A percentile compares a stretch with the other conserved stretches of the same genome.
These are phyloP conservation scores for Leishmania turanica DNA, from an alignment of 208 protist genomes.

Conservation along the genomic window DNA sequence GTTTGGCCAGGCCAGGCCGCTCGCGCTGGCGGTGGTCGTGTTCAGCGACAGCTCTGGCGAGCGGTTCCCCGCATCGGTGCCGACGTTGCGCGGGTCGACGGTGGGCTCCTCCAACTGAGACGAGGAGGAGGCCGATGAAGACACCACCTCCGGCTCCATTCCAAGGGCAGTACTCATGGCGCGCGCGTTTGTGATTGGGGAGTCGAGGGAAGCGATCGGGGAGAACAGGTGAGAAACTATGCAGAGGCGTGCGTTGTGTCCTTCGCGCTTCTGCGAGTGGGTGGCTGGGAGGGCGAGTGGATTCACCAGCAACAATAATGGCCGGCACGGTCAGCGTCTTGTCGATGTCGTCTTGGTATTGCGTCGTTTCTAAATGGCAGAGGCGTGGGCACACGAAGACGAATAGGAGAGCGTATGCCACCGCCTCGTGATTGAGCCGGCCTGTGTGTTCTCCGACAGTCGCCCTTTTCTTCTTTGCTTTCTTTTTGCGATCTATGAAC, in stretches of 20 bases:
- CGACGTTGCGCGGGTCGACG: conserved; percentile 10
- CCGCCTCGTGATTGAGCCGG: background rate
- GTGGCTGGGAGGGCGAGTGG: background rate
- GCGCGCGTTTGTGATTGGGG: background rate
- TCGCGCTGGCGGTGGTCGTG: background rate
- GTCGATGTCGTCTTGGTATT: background rate
- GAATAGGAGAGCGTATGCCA: background rate
- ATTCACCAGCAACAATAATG: background rate
- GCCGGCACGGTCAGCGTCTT: background rate
- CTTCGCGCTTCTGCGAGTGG: background rate
- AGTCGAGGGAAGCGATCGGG: background rate
- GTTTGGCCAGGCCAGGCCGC: conserved; percentile 10
- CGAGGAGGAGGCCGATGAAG: conserved; percentile 34
- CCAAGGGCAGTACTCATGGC: conserved; percentile 17
- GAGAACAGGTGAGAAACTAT: background rate
- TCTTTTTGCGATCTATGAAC: conserved; percentile 5
- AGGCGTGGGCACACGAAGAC: background rate
- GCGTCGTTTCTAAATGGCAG: background rate
- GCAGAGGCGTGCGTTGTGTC: background rate
- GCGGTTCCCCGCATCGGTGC: background rate
- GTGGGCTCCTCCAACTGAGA: conserved; percentile 19
- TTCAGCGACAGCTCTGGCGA: conserved; percentile 15
- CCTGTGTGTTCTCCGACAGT: background rate
- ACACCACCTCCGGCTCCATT: conserved; percentile 18
- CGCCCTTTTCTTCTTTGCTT: background rate